These are phyloP conservation scores for Lactarius tabidus DNA, from an alignment of 768 basidiomycete genomes.

Conservation along the genomic window DNA sequence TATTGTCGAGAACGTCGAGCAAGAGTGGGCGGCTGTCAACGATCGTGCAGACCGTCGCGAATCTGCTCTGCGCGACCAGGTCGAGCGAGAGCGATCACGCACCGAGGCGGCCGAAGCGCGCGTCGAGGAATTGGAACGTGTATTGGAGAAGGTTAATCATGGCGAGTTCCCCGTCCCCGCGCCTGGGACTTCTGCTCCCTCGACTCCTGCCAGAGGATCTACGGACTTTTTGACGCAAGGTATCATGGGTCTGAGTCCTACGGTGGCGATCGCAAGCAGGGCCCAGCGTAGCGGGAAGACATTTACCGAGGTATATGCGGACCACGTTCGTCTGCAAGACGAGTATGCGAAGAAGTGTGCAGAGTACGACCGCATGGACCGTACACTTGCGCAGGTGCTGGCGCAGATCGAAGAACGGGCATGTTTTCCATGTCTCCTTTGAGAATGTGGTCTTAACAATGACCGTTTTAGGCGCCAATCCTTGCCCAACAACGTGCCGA, in stretches of 20 bases:
- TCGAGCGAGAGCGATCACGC: constrained; percentile 63
- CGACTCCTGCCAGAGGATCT: constrained; percentile 42
- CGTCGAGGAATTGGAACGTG: constrained; percentile 64
- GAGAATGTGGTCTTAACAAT: neutral
- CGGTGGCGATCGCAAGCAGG: constrained; percentile 79
- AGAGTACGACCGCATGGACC: constrained; percentile 83
- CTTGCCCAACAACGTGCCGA: constrained; percentile 87
- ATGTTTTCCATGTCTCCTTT: constrained; percentile 29
- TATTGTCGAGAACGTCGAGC: constrained; percentile 78
- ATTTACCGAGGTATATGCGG: constrained; percentile 92
- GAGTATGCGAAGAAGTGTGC: constrained; percentile 71
- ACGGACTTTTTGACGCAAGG: constrained; percentile 48
- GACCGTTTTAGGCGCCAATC: constrained; percentile 68
- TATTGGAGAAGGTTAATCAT: constrained; percentile 65
- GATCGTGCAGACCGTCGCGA: constrained; percentile 68
- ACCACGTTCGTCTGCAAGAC: constrained; percentile 83
- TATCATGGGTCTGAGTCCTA: constrained; percentile 75
- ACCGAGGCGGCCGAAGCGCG: constrained; percentile 70
- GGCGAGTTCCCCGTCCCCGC: constrained; percentile 64
- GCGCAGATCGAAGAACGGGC: constrained; percentile 91
- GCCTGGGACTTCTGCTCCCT: constrained; percentile 40
- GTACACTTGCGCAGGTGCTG: constrained; percentile 72
- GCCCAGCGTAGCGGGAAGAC: constrained; percentile 81
- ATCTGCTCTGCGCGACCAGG: constrained; percentile 59
- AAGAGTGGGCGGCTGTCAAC: constrained; percentile 72